phyloP scores from a whole-genome alignment of 495 filamentous ascomycete species.

The Parathielavia appendiculata region DNA sequence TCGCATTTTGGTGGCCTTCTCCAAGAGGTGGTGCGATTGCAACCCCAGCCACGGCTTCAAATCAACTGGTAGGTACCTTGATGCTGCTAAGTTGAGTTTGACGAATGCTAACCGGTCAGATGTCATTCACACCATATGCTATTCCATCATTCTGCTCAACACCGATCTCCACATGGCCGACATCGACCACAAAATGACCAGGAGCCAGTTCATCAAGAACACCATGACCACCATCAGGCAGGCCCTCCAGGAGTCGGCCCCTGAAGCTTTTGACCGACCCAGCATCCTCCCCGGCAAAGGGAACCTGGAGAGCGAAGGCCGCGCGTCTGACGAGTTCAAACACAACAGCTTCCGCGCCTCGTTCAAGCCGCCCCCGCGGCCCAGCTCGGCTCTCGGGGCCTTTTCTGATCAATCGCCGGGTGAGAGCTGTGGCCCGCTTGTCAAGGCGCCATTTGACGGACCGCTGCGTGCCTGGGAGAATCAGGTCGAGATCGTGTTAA shows the following conservation, averaged over 20 bases:
- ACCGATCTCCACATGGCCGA: constrained; percentile 94
- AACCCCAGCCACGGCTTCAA: constrained; percentile 96
- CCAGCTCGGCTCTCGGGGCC: constrained; percentile 39
- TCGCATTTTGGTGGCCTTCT: constrained; percentile 83
- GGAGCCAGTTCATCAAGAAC: constrained; percentile 90
- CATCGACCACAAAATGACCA: constrained; percentile 94
- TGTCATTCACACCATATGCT: constrained; percentile 95
- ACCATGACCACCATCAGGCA: constrained; percentile 85
- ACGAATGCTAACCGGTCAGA: constrained; percentile 45
- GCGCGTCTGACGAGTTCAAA: constrained; percentile 42
- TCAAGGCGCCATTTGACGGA: constrained; percentile 73
- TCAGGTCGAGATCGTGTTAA: constrained; percentile 82
- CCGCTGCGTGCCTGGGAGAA: constrained; percentile 77
- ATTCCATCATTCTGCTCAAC: constrained; percentile 90
- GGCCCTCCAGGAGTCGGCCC: constrained; percentile 63
- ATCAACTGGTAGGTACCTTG: constrained; percentile 57
- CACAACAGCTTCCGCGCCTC: constrained; percentile 40
- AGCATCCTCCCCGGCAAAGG: constrained; percentile 42
- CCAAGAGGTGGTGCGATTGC: constrained; percentile 86
- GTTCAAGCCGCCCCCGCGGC: constrained; percentile 44
- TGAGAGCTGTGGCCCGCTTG: constrained; percentile 59
- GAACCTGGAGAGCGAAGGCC: constrained; percentile 25
- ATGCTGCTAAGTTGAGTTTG: not conserved
- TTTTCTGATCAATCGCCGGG: constrained; percentile 25
- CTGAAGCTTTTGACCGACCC: constrained; percentile 58